Evolutionary conservation across 176 grass and related monocot species (phyloP).

Genomic region (sorghum (Sorghum bicolor)): DNA sequence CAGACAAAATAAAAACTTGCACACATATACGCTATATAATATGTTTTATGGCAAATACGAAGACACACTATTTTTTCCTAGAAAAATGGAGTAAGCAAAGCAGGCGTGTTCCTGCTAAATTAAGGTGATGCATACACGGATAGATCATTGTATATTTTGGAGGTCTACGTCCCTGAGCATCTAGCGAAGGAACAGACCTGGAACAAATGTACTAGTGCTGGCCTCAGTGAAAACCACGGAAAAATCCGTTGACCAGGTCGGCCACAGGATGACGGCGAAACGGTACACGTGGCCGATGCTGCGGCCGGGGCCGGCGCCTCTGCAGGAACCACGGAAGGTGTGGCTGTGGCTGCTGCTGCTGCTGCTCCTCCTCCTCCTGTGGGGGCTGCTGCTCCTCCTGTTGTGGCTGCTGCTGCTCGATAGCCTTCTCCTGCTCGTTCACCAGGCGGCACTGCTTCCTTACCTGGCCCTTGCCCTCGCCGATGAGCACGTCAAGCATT

Average conservation of each 20-base stretch:
- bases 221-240: slow-evolving; percentile 16
- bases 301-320: not conserved
- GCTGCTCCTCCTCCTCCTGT: not conserved
- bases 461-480: slow-evolving; percentile 10
- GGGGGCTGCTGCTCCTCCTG: not conserved
- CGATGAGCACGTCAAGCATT: slow-evolving; percentile 38
- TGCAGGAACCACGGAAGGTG: not conserved
- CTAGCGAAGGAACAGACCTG: not conserved
- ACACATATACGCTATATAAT: not conserved
- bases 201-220: not conserved
- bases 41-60: not conserved
- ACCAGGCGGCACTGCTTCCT: slow-evolving; percentile 30
- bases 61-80: not conserved
- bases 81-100: not conserved
- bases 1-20: not conserved
- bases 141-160: not conserved
- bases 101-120: not conserved
- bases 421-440: not conserved
- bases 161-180: not conserved
- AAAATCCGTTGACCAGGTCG: slow-evolving; percentile 20
- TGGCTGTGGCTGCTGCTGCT: not conserved
- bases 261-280: not conserved
- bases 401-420: not conserved
- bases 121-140: not conserved
- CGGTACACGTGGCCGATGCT: not conserved